phyloP scores from a whole-genome alignment of 441 rosid genomes.

The Arabidopsis lyrata region DNA sequence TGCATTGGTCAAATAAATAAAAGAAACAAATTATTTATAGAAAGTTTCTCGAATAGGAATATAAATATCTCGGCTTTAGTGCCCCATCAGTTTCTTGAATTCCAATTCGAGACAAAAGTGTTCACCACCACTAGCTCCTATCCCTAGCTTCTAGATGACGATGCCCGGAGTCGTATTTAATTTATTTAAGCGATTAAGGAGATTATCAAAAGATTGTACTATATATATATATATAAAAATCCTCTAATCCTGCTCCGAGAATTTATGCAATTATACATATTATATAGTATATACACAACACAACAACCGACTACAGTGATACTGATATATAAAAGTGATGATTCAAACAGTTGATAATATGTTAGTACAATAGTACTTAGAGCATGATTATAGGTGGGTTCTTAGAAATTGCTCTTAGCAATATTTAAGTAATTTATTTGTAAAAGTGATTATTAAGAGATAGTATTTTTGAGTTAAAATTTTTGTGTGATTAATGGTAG shows the following conservation, averaged over 20 bases:
- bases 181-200: background rate
- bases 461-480: too few species aligned
- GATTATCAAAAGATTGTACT: background rate
- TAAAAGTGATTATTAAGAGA: too few species aligned
- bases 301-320: conserved; percentile 2
- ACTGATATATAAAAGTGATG: background rate
- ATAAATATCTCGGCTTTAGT: conserved; percentile 6
- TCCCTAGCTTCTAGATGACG: conserved; percentile 10
- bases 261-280: background rate
- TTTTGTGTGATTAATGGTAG: too few species aligned
- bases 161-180: background rate
- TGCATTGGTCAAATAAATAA: conserved; percentile 26
- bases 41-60: conserved; percentile 17
- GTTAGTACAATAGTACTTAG: too few species aligned
- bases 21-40: conserved; percentile 23
- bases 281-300: too few species aligned
- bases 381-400: too few species aligned
- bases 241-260: background rate
- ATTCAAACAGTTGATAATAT: conserved; percentile 15
- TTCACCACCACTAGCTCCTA: conserved; percentile 28
- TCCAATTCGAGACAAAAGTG: conserved; percentile 28
- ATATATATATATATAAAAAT: background rate
- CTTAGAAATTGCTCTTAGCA: too few species aligned
- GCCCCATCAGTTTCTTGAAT: conserved; percentile 23
- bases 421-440: too few species aligned